Evolutionary conservation across 2,329 filamentous ascomycete genomes (phyloP), one percentile per base, ranked within the genome.

Genomic region (Sporothrix luriei): DNA sequence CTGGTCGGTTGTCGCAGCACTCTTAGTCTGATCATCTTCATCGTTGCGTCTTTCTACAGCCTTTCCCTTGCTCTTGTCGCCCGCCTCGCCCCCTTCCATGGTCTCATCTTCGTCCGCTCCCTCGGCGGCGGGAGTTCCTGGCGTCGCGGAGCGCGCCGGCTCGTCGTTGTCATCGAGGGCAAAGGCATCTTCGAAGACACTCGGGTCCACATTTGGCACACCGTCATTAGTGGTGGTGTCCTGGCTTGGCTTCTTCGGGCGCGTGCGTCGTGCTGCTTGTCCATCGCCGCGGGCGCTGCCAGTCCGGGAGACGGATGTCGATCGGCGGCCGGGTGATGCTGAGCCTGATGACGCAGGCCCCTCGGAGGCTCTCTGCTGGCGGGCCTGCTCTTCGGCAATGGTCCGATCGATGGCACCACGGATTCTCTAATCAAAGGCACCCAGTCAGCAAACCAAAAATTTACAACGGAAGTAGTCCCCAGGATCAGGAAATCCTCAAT

Each of bases 311-410:
- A 80, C 79, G 64, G 82, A 85, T 72, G 76, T 80, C 9, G 83
- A 81, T 46, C 57, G 57, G 40, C 57, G 57, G 57, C n/a, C 16
- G 13, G 38, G 57, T 68, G 82, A 78, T 72, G 83, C 78, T 72
- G 82, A 72, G 71, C 81, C 78, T 76, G 78, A 75, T 75, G 80
- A 75, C 70, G 78, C 76, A 75, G 80, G 67, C 83, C 62, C 82
- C 5, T 83, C 78, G 72, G 83, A 75, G 52, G 81, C 75, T 66
- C 83, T 80, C 76, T 87, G 87, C 77, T 93, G 91, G 70, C 92
- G 90, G 70, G 92, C 91, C 80, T 97, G 92, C 81, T 97, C 94
- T 81, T 97, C 93, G 76, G 93, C 91, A 76, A 97, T 95, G 76
- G 90, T 90, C 75, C 89, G 89, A 78, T 97, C 92, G 78, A 97